Evolutionary conservation across 768 basidiomycete species (phyloP).

Genomic region (Kwoniella pini): DNA sequence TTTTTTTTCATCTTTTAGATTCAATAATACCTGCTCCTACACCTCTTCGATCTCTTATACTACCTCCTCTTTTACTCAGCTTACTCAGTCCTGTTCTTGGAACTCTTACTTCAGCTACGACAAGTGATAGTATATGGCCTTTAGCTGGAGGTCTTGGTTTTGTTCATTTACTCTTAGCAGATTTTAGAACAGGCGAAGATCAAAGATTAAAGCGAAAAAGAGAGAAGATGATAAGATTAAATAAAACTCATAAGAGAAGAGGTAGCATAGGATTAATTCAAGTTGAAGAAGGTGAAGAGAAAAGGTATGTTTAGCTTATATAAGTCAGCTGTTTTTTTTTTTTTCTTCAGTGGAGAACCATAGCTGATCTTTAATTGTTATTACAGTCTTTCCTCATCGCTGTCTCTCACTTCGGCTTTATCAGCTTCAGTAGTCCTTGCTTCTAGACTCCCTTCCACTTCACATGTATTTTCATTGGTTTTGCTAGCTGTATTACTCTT

Average conservation of each 20-base stretch:
- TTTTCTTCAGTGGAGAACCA: no score
- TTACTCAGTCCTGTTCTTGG: slow-evolving; percentile 86
- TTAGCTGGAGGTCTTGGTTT: slow-evolving; percentile 80
- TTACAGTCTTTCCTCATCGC: slow-evolving; percentile 50
- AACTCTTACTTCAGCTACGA: slow-evolving; percentile 90
- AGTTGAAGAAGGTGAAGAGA: slow-evolving; percentile 29
- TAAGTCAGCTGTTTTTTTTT: no score
- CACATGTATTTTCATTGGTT: slow-evolving; percentile 79
- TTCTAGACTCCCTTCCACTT: slow-evolving; percentile 77
- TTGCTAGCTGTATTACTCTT: slow-evolving; percentile 42
- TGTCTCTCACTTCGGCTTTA: slow-evolving; percentile 67
- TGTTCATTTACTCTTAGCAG: slow-evolving; percentile 77
- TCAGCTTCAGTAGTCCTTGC: slow-evolving; percentile 91
- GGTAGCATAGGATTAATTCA: slow-evolving; percentile 13
- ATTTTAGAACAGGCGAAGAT: slow-evolving; percentile 58
- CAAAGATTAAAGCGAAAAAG: slow-evolving; percentile 25
- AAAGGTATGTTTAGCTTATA: slow-evolving; percentile 33
- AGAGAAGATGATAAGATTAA: slow-evolving; percentile 7
- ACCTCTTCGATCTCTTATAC: slow-evolving; percentile 55
- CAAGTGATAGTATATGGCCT: slow-evolving; percentile 96
- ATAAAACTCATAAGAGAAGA: slow-evolving; percentile 13
- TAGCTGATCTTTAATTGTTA: no score
- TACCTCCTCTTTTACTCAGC: slow-evolving; percentile 85
- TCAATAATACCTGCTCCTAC: slow-evolving; percentile 35
- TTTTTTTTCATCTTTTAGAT: not conserved